Conservation (phyloP, 2,329 filamentous ascomycete species). For the Nigrospora osmanthi region DNA sequence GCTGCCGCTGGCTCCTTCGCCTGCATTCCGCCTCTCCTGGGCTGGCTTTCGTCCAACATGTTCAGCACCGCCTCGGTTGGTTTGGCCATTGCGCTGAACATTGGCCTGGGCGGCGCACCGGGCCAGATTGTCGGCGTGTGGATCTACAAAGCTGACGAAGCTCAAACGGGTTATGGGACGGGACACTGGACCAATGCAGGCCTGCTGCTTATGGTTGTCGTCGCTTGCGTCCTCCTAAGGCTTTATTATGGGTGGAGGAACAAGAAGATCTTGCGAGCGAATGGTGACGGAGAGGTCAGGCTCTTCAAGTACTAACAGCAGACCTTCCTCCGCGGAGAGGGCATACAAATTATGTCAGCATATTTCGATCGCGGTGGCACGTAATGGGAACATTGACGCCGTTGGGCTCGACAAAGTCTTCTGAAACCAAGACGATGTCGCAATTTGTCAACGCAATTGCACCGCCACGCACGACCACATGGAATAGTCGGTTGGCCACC, state of each 20-base stretch:
- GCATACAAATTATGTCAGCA: too few species aligned
- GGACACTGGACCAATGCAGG: slow-evolving; percentile 62
- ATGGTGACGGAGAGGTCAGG: slow-evolving; percentile 23
- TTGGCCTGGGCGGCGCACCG: slow-evolving; percentile 54
- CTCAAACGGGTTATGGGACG: slow-evolving; percentile 52
- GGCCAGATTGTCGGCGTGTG: slow-evolving; percentile 65
- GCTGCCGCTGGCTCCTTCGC: slow-evolving; percentile 58
- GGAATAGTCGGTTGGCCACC: too few species aligned
- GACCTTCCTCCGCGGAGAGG: too few species aligned
- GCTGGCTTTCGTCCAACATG: slow-evolving; percentile 60
- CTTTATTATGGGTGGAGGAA: slow-evolving; percentile 46
- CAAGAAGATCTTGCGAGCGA: slow-evolving; percentile 20
- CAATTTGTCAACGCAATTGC: too few species aligned
- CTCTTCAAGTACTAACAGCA: slow-evolving; percentile 27
- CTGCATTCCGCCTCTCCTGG: slow-evolving; percentile 59
- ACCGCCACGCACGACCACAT: too few species aligned
- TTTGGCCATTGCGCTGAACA: slow-evolving; percentile 61
- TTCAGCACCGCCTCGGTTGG: slow-evolving; percentile 56
- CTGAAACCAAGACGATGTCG: too few species aligned
- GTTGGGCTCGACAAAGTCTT: too few species aligned
- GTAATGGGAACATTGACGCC: too few species aligned
- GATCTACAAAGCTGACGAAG: slow-evolving; percentile 61
- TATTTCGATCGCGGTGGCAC: too few species aligned
- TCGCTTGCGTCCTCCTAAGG: slow-evolving; percentile 41
- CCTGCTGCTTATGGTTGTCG: slow-evolving; percentile 49